Evolutionary conservation across 1,139 yeast genomes (phyloP).

Genomic region (Komagataea norvegica): DNA sequence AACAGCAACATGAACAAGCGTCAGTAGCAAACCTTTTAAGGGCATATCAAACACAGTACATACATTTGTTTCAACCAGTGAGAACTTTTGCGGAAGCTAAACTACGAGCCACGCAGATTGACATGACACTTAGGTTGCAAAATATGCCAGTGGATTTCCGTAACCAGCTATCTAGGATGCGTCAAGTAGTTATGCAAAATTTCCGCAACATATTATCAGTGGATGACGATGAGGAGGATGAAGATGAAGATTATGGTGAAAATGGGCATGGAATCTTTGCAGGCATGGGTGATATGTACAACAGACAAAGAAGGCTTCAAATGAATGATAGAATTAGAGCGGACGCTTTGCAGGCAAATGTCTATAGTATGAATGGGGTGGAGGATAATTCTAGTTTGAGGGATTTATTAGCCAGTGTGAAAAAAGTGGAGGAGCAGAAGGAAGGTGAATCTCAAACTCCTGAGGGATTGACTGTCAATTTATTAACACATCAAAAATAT

Average conservation of each 20-base stretch:
- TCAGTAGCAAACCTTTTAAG: neutral
- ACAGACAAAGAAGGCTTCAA: neutral
- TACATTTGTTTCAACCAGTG: constrained; percentile 1
- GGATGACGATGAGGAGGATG: constrained; percentile 3
- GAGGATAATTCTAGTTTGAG: constrained; percentile 33
- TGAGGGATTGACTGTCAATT: constrained; percentile 53
- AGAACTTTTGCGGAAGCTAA: neutral
- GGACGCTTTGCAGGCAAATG: constrained; percentile 16
- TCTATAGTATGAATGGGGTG: constrained; percentile 23
- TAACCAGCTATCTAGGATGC: neutral
- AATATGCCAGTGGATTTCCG: neutral
- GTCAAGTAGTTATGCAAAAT: neutral
- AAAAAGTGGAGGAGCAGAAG: constrained; percentile 48
- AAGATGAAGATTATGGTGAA: neutral
- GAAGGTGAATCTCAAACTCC: constrained; percentile 67
- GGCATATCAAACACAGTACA: constrained; percentile 1
- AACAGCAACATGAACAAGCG: neutral
- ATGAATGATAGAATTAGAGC: neutral
- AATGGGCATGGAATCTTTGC: neutral
- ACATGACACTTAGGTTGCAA: neutral
- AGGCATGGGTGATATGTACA: neutral
- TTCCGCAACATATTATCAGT: too few species aligned
- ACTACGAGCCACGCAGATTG: neutral
- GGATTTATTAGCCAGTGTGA: constrained; percentile 59
- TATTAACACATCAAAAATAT: constrained; percentile 78